Percentiles rank a stretch among this genome's conserved stretches.
Evolutionary conservation across 1,284 basidiomycete species (phyloP).

Genomic region (Malassezia vespertilionis): DNA sequence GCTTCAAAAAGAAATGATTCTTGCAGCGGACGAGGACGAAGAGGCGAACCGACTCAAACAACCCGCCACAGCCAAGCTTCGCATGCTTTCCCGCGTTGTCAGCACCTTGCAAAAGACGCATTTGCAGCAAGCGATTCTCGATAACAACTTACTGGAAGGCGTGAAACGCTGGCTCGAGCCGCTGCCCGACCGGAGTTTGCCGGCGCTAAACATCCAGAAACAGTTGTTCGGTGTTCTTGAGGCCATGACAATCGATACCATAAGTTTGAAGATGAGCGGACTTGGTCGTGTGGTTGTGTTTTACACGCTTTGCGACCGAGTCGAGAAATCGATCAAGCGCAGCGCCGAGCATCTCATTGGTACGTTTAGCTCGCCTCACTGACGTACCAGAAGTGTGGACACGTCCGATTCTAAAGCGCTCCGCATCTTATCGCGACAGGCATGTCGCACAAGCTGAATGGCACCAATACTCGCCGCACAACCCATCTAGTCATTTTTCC

Average conservation of each 20-base stretch:
- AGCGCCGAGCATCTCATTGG: constrained; percentile 76
- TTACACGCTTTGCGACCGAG: constrained; percentile 79
- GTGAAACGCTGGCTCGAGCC: constrained; percentile 90
- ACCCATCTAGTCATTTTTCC: constrained; percentile 14
- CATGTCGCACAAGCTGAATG: constrained; percentile 33
- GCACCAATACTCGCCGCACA: constrained; percentile 23
- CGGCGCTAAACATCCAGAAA: constrained; percentile 87
- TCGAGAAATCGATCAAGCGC: constrained; percentile 66
- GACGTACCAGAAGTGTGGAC: constrained; percentile 34
- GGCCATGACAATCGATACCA: constrained; percentile 77
- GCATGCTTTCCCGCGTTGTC: constrained; percentile 74
- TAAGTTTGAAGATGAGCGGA: constrained; percentile 79
- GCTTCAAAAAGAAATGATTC: constrained; percentile 72
- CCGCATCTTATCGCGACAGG: constrained; percentile 40
- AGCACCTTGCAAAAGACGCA: constrained; percentile 86
- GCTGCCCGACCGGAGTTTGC: constrained; percentile 77
- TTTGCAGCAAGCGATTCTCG: constrained; percentile 80
- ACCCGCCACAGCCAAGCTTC: constrained; percentile 78
- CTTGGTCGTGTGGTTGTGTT: constrained; percentile 87
- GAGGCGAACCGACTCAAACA: constrained; percentile 67
- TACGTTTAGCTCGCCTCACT: constrained; percentile 22
- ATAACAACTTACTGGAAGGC: constrained; percentile 84
- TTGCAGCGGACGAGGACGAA: constrained; percentile 74
- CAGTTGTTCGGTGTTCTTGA: constrained; percentile 72
- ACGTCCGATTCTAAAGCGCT: constrained; percentile 41